Percentiles rank a stretch among this genome's conserved stretches.
These are phyloP conservation scores for Thermochaetoides thermophila DNA, from an alignment of 495 filamentous ascomycete genomes.

Conservation along the genomic window DNA sequence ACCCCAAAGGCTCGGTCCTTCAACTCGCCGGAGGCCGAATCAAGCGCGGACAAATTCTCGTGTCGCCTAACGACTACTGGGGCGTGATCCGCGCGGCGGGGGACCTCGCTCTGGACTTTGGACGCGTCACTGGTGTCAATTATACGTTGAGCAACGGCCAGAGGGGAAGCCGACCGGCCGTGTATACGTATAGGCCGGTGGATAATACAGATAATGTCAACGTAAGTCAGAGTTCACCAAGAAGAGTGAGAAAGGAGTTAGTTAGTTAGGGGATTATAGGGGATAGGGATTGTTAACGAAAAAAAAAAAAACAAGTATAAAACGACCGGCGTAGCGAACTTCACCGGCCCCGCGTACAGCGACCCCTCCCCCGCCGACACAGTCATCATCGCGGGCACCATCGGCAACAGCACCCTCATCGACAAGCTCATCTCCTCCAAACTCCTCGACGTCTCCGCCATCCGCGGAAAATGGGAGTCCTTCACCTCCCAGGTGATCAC, in stretches of 20 bases:
- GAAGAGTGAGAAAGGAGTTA: too few relatives aligned
- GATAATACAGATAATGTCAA: slow-evolving; percentile 32
- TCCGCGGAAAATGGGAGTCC: slow-evolving; percentile 54
- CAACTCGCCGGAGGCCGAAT: slow-evolving; percentile 33
- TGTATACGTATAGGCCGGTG: slow-evolving; percentile 29
- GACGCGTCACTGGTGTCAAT: slow-evolving; percentile 48
- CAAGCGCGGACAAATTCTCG: slow-evolving; percentile 32
- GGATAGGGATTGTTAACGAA: too few relatives aligned
- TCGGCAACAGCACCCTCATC: slow-evolving; percentile 48
- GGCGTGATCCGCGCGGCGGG: slow-evolving; percentile 53
- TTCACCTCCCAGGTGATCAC: slow-evolving; percentile 46
- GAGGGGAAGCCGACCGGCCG: slow-evolving; percentile 18
- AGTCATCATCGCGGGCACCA: slow-evolving; percentile 56
- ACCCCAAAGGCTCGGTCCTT: slow-evolving; percentile 20
- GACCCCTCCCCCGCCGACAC: slow-evolving; percentile 30
- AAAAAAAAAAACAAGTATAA: too few relatives aligned
- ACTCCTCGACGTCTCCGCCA: slow-evolving; percentile 35
- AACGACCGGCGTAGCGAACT: slow-evolving; percentile 27
- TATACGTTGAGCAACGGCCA: slow-evolving; percentile 39
- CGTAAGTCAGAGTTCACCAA: too few relatives aligned
- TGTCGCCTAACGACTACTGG: slow-evolving; percentile 43
- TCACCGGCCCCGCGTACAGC: slow-evolving; percentile 28
- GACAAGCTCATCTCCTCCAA: slow-evolving; percentile 40
- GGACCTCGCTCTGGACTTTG: slow-evolving; percentile 57
- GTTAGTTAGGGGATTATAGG: too few relatives aligned